Conservation (phyloP, 2,329 filamentous ascomycete genomes). For the Hypoxylon sp. region DNA sequence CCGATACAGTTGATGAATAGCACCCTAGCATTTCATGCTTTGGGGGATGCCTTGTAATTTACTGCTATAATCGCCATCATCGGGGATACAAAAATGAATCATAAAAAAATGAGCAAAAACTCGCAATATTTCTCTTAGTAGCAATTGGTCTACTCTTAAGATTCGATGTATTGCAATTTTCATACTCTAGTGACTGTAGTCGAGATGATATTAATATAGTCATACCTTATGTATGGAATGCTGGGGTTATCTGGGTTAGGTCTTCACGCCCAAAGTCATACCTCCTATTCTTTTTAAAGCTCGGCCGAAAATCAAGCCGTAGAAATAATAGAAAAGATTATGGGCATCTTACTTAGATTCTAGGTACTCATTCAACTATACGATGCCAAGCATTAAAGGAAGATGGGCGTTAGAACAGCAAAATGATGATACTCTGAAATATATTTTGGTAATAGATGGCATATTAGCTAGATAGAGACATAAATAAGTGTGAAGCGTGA, state of each 20-base stretch:
- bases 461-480: conserved; percentile 18
- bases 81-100: conserved; percentile 10
- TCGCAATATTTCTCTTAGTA: background rate
- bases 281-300: too few species aligned
- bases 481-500: conserved; percentile 7
- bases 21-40: conserved; percentile 11
- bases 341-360: background rate
- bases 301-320: background rate
- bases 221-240: too few species aligned
- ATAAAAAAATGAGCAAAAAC: background rate
- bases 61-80: background rate
- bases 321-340: background rate
- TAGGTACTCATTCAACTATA: background rate
- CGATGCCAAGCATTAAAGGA: background rate
- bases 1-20: conserved; percentile 2
- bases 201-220: too few species aligned
- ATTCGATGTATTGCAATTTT: too few species aligned
- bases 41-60: background rate
- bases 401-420: background rate
- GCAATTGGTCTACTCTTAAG: too few species aligned
- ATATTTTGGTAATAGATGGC: conserved; percentile 12
- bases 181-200: too few species aligned
- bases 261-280: too few species aligned
- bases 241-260: too few species aligned
- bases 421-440: conserved; percentile 2